These are phyloP conservation scores for Eucalyptus curtisii DNA, from an alignment of 345 rosid species.

Conservation along the genomic window DNA sequence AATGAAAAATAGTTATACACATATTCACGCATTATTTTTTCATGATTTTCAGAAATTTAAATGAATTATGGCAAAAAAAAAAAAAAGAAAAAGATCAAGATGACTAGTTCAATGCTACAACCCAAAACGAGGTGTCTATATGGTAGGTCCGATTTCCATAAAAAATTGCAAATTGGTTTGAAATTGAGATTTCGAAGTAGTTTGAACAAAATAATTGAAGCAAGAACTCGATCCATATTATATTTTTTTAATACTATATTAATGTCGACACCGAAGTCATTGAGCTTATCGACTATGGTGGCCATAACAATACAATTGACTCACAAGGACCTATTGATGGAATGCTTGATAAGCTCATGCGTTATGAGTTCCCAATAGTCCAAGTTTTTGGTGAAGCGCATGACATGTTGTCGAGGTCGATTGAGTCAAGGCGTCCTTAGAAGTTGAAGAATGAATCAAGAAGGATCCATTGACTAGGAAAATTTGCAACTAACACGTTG, in stretches of 20 bases:
- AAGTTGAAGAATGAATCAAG: neutral
- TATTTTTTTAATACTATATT: neutral
- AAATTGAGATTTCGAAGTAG: neutral
- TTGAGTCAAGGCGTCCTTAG: neutral
- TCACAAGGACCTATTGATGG: neutral
- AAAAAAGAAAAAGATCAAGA: neutral
- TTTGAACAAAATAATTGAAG: neutral
- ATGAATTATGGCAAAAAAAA: neutral
- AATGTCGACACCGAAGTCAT: accelerated
- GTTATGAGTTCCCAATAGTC: neutral
- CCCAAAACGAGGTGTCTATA: neutral
- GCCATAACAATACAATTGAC: accelerated
- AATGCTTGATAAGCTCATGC: neutral
- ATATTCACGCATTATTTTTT: neutral
- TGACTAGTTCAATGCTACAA: neutral
- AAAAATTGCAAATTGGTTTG: neutral
- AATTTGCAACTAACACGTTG: neutral
- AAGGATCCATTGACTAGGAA: neutral
- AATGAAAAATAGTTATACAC: neutral
- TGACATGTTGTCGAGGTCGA: accelerated
- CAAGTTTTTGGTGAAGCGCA: neutral
- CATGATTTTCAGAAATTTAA: neutral
- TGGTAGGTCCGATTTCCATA: neutral
- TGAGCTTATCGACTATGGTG: neutral
- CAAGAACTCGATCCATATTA: neutral